Conservation (phyloP, 805 yeast genomes). For the Priceomyces haplophilus region DNA sequence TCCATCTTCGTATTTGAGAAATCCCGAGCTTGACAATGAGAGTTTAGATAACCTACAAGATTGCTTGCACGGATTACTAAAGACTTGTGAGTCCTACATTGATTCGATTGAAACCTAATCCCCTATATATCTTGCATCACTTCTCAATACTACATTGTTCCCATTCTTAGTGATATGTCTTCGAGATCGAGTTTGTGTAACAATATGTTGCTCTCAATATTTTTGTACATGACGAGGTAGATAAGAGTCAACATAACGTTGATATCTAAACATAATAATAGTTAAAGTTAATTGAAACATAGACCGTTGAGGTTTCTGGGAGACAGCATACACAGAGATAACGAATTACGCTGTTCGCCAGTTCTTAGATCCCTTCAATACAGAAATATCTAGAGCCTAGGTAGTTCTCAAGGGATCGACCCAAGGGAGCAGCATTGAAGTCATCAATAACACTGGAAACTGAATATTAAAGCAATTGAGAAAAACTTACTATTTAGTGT, state of each 20-base stretch:
- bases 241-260: neutral
- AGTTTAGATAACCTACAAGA: slow-evolving; percentile 15
- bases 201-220: neutral
- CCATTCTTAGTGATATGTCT: neutral
- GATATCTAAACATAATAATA: neutral
- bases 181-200: neutral
- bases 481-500: neutral
- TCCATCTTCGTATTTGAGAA: slow-evolving; percentile 29
- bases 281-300: neutral
- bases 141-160: slow-evolving; percentile 1
- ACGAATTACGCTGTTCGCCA: neutral
- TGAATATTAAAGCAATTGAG: neutral
- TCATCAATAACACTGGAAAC: neutral
- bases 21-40: slow-evolving; percentile 9
- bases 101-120: neutral
- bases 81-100: slow-evolving; percentile 1
- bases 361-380: neutral
- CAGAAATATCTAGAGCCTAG: neutral
- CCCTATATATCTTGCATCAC: neutral
- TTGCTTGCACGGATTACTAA: slow-evolving; percentile 28
- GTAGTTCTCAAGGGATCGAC: neutral
- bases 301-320: neutral
- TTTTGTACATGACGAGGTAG: slow-evolving; percentile 1
- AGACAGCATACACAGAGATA: neutral
- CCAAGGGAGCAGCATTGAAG: neutral